Evolutionary conservation across 495 filamentous ascomycete species (phyloP).

Genomic region (Penicillium nucicola): DNA sequence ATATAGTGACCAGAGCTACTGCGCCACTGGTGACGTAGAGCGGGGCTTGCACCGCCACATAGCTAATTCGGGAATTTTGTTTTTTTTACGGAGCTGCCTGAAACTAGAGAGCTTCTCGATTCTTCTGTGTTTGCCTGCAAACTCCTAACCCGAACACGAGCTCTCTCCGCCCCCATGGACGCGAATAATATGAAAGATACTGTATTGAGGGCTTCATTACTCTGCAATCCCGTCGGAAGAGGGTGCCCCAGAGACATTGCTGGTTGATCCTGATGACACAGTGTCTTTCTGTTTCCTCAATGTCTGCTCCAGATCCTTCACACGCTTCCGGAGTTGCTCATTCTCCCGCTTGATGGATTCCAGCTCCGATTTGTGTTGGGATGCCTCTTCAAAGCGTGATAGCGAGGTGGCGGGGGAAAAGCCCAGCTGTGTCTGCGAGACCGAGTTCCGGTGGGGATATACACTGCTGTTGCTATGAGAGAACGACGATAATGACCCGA

Average conservation of each 20-base stretch:
- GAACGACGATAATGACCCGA: slow-evolving; percentile 34
- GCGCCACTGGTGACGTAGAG: slow-evolving; percentile 34
- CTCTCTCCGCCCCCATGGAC: neutral
- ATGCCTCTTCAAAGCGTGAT: slow-evolving; percentile 65
- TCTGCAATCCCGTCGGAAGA: neutral
- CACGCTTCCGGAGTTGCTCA: slow-evolving; percentile 66
- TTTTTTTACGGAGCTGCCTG: neutral
- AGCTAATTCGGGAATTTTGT: neutral
- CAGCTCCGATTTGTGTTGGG: slow-evolving; percentile 65
- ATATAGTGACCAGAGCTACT: neutral
- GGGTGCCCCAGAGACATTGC: neutral
- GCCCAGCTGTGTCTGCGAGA: slow-evolving; percentile 28
- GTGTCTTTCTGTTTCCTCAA: slow-evolving; percentile 27
- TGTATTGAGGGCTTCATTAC: neutral
- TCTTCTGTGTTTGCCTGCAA: slow-evolving; percentile 14
- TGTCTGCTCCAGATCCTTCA: slow-evolving; percentile 66
- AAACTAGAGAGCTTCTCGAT: neutral
- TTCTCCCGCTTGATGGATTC: slow-evolving; percentile 78
- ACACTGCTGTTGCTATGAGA: slow-evolving; percentile 23
- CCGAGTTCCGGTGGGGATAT: slow-evolving; percentile 31
- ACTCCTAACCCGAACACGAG: slow-evolving; percentile 1
- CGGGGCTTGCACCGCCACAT: slow-evolving; percentile 24
- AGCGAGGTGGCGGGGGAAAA: slow-evolving; percentile 19
- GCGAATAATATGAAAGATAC: neutral
- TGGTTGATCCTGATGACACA: neutral